Evolutionary conservation across 2,329 filamentous ascomycete species (phyloP).

Genomic region (Stagonosporopsis tanaceti): DNA sequence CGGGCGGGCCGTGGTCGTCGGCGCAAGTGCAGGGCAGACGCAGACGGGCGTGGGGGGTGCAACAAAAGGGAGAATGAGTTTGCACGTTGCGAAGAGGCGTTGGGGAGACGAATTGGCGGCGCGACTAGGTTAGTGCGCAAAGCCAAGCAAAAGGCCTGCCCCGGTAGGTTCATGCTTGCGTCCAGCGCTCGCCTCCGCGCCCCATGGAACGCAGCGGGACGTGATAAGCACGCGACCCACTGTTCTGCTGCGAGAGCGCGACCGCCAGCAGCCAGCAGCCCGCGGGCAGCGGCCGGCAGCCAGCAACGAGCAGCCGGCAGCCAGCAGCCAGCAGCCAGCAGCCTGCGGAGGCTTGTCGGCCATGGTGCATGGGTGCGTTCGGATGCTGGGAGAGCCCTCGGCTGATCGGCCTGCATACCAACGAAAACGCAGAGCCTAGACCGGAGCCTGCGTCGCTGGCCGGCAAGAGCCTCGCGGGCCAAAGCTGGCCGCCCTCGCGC

Average conservation of each 20-base stretch:
- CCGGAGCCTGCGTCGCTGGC: constrained; percentile 3
- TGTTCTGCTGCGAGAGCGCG: not conserved
- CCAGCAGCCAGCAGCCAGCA: no score
- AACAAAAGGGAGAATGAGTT: constrained; percentile 20
- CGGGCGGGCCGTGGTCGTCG: constrained; percentile 1
- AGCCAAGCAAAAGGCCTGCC: constrained; percentile 15
- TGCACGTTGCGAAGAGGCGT: constrained; percentile 18
- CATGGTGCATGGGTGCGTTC: not conserved
- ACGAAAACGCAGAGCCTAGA: constrained; percentile 15
- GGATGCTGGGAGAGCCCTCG: constrained; percentile 7
- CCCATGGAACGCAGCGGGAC: constrained; percentile 14
- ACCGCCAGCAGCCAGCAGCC: no score
- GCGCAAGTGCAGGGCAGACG: constrained; percentile 4
- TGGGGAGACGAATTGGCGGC: constrained; percentile 18
- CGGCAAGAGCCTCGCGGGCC: constrained; percentile 10
- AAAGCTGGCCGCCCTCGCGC: constrained; percentile 6
- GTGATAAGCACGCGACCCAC: constrained; percentile 15
- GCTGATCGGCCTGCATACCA: constrained; percentile 20
- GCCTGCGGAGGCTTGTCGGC: no score
- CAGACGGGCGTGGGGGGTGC: constrained; percentile 13
- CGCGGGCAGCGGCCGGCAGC: not conserved
- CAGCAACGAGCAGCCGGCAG: no score
- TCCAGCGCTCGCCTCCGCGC: constrained; percentile 4
- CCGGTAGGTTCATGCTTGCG: constrained; percentile 13
- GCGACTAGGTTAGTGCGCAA: constrained; percentile 15